Base-by-base conservation (phyloP, 345 rosid genomes). In the Luvunga scandens region DNA sequence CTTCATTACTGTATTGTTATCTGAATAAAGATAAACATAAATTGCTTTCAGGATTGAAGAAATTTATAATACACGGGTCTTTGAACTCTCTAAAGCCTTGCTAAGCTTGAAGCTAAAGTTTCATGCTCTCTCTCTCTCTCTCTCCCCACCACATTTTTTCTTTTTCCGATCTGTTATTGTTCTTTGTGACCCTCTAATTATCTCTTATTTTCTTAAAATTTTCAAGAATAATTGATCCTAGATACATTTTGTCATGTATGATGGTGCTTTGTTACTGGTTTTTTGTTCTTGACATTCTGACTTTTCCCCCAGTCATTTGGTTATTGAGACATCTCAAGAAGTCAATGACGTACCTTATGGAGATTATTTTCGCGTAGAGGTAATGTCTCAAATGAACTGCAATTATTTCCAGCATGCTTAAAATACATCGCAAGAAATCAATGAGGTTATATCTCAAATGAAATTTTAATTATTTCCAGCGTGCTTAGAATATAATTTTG, bases 341-440 rank as follows among this genome's bases (percentile, higher is more conserved):
- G 83, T 96, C 83, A 90, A 31, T 62, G 97, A 96, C 34, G 97
- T 94, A 38, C 97, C 94, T 60, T 92, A 87, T 81, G 99, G 91
- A 81, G 99, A 96, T 89, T 88, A 90, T 83, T 96, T 96, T 81
- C 84, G 80, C 1, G 97, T 96, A 57, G 90, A 96, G 99, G 99
- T 96, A 94, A 34, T 73, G n/a, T 59, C 70, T 81, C 42, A 56
- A 67, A 9, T 27, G 18, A 16, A 7, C 56, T 66, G 60, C 36
- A 25, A 71, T 34, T 18, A 42, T 55, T 73, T 74, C 36, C 38
- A 7, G 16, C 63, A 19, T n/a, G 7, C 7, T 39, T 39, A 39
- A 39, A 39, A 39, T 39, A 88, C 91, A 80, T 91, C 95, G 61
- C 97, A 96, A 85, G 95, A 88, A 83, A 84, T 96, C 83, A 91